A percentile compares a stretch with the other conserved stretches of the same genome.
These are phyloP conservation scores for Trametes sp. DNA, from an alignment of 1,284 basidiomycete genomes.

Conservation along the genomic window DNA sequence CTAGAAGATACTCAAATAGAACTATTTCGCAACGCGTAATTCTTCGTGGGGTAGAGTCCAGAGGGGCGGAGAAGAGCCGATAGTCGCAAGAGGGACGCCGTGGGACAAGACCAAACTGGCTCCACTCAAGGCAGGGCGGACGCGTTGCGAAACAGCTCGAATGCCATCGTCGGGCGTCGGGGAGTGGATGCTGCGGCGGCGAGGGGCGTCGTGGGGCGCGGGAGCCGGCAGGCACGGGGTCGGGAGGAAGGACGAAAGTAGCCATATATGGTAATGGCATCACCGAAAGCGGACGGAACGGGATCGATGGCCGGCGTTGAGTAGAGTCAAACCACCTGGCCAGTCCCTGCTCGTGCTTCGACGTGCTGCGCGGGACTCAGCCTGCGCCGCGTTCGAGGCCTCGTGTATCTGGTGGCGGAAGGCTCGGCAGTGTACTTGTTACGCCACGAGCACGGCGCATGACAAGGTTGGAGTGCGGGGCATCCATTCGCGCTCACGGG, in stretches of 20 bases:
- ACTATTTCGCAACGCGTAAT: too few relatives aligned
- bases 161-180: neutral
- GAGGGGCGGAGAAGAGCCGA: too few relatives aligned
- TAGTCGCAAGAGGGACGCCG: too few relatives aligned
- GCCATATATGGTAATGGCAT: constrained; percentile 25
- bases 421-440: neutral
- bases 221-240: constrained; percentile 15
- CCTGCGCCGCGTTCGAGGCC: neutral
- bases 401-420: neutral
- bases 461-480: neutral
- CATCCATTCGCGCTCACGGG: neutral
- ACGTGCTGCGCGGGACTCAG: too few relatives aligned
- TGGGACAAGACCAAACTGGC: too few relatives aligned
- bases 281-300: constrained; percentile 17
- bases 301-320: constrained; percentile 30
- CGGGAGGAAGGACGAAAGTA: constrained; percentile 25
- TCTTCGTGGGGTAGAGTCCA: too few relatives aligned
- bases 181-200: neutral
- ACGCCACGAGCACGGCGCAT: constrained; percentile 5
- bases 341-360: neutral
- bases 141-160: too few relatives aligned
- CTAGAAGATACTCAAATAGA: too few relatives aligned
- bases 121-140: too few relatives aligned
- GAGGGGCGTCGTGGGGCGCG: neutral
- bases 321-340: constrained; percentile 21